Conservation (phyloP, 768 basidiomycete species). For the Hypholoma fasciculare region DNA sequence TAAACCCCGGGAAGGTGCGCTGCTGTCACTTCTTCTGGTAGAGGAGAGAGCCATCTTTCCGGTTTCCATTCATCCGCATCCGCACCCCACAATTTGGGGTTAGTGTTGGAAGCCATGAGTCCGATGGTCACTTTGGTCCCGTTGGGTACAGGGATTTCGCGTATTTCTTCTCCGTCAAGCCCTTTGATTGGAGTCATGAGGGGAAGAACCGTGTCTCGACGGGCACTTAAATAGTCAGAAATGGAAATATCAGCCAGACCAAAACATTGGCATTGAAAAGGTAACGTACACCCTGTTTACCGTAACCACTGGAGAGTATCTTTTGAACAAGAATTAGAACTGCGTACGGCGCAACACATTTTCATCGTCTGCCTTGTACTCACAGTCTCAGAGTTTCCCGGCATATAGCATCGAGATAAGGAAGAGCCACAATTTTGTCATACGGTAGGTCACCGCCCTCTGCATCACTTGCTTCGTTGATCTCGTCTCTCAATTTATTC, state of each 20-base stretch:
- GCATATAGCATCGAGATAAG: conserved; percentile 36
- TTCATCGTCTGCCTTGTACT: conserved; percentile 7
- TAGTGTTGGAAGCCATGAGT: conserved; percentile 37
- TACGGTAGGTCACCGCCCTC: conserved; percentile 29
- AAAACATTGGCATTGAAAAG: background rate
- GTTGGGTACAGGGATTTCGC: conserved; percentile 35
- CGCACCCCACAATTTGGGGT: conserved; percentile 44
- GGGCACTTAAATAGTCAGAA: conserved; percentile 11
- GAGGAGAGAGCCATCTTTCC: conserved; percentile 43
- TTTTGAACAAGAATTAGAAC: background rate
- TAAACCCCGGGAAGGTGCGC: conserved; percentile 44
- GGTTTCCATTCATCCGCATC: conserved; percentile 50
- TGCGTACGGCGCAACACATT: too few relatives aligned
- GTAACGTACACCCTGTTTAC: conserved; percentile 18
- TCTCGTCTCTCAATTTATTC: conserved; percentile 20
- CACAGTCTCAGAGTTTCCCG: conserved; percentile 35
- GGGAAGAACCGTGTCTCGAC: conserved; percentile 22
- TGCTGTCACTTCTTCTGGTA: conserved; percentile 25
- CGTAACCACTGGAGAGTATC: conserved; percentile 24
- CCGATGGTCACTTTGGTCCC: conserved; percentile 31
- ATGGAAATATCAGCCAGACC: background rate
- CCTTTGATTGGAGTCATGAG: conserved; percentile 24
- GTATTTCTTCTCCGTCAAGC: conserved; percentile 21
- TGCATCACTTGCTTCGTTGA: conserved; percentile 22
- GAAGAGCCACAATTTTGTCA: conserved; percentile 34